Conservation (phyloP, 805 yeast species). For the Saturnispora diversa region DNA sequence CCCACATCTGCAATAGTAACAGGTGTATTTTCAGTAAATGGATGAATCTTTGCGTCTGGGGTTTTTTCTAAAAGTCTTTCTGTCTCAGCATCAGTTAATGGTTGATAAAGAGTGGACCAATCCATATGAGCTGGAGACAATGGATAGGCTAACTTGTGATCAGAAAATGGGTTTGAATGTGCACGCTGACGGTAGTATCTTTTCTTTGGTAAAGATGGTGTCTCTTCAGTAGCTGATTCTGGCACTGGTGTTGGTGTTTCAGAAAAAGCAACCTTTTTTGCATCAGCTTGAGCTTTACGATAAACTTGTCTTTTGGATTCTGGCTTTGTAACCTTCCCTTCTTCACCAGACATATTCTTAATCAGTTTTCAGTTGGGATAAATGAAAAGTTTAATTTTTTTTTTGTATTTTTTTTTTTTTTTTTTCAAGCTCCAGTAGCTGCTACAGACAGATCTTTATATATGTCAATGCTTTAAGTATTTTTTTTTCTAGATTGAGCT, state of each 20-base stretch:
- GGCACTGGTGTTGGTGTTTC: constrained; percentile 17
- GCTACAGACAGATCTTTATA: too few relatives aligned
- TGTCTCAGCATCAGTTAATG: constrained; percentile 34
- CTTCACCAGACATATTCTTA: constrained; percentile 2
- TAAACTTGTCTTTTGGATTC: constrained; percentile 12
- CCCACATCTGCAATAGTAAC: constrained; percentile 95
- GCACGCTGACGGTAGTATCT: constrained; percentile 94
- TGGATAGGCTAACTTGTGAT: constrained; percentile 88
- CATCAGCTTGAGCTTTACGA: constrained; percentile 40
- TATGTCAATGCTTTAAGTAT: too few relatives aligned
- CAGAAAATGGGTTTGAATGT: constrained; percentile 95
- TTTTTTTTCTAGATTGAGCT: too few relatives aligned
- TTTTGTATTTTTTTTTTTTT: too few relatives aligned
- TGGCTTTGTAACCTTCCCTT: constrained; percentile 7
- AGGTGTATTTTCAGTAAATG: constrained; percentile 2
- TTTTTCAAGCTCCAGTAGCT: too few relatives aligned
- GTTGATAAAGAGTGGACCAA: constrained; percentile 75
- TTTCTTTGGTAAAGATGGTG: constrained; percentile 55
- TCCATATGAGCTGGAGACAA: constrained; percentile 73
- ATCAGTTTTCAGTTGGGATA: too few relatives aligned
- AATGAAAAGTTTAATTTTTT: background rate
- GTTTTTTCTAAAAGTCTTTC: constrained; percentile 24
- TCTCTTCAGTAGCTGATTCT: constrained; percentile 18
- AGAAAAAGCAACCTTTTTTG: constrained; percentile 40
- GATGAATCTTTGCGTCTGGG: constrained; percentile 28